phyloP scores from a whole-genome alignment of 352 stramenopile genomes.

The Halophytophthora batemanensis region DNA sequence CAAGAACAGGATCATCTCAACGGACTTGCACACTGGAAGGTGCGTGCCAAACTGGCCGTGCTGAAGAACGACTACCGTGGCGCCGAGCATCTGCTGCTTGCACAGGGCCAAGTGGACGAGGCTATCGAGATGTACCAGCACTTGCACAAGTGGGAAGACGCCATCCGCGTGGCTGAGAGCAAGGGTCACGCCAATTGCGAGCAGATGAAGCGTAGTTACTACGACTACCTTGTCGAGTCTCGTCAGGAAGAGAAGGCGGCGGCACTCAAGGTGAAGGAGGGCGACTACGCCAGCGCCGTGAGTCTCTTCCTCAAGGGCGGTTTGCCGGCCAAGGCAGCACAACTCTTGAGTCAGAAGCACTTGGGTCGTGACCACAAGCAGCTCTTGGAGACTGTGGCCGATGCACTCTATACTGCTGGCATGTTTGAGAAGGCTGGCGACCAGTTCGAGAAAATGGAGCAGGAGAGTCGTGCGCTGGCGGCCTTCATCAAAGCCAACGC shows the following conservation, averaged over 20 bases:
- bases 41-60: constrained; percentile 76
- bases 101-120: constrained; percentile 90
- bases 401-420: constrained; percentile 82
- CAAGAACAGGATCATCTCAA: constrained; percentile 75
- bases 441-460: constrained; percentile 93
- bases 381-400: constrained; percentile 88
- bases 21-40: constrained; percentile 82
- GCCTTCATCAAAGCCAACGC: constrained; percentile 92
- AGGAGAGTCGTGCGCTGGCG: constrained; percentile 87
- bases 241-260: constrained; percentile 92
- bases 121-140: constrained; percentile 95
- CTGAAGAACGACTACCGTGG: constrained; percentile 90
- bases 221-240: constrained; percentile 91
- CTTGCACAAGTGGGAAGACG: constrained; percentile 93
- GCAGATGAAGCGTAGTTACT: constrained; percentile 90
- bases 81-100: constrained; percentile 90
- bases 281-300: constrained; percentile 88
- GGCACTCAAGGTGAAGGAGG: constrained; percentile 89
- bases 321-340: constrained; percentile 86
- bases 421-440: constrained; percentile 94
- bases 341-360: constrained; percentile 86
- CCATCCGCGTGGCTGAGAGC: constrained; percentile 89
- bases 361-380: constrained; percentile 84
- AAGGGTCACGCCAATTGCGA: constrained; percentile 75
- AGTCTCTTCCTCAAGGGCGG: constrained; percentile 93